A percentile compares a stretch with the other conserved stretches of the same genome.
Evolutionary conservation across 441 rosid species (phyloP).

Genomic region (Theobroma grandiflorum): DNA sequence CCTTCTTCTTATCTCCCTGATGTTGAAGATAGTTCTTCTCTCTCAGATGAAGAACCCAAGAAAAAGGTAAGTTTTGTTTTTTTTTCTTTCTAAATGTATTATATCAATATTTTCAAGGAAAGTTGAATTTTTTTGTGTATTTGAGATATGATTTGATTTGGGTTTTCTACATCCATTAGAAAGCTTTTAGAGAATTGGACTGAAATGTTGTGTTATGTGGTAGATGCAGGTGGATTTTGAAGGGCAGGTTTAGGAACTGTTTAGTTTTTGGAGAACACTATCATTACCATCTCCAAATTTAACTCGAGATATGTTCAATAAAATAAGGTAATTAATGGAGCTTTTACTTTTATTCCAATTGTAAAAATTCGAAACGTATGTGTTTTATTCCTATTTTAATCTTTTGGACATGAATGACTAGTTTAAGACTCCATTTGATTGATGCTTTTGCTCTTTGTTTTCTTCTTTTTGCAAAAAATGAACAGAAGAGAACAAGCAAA

Average conservation of each 20-base stretch:
- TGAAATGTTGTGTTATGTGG: neutral
- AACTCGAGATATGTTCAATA: neutral
- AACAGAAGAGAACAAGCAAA: too few species aligned
- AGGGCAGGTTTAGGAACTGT: too few species aligned
- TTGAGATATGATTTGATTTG: neutral
- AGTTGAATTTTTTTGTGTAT: neutral
- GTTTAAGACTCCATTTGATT: too few species aligned
- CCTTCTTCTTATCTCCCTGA: slow-evolving; percentile 76
- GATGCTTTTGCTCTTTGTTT: too few species aligned
- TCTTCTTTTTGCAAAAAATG: too few species aligned
- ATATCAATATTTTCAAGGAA: neutral
- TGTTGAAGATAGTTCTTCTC: slow-evolving; percentile 52
- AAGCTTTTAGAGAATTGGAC: neutral
- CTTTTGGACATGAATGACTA: too few species aligned
- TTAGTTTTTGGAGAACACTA: too few species aligned
- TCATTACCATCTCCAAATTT: neutral
- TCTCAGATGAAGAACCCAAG: slow-evolving; percentile 46
- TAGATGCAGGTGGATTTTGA: neutral
- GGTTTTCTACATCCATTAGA: neutral
- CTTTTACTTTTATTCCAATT: too few species aligned
- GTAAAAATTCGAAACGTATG: too few species aligned
- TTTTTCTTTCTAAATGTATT: neutral
- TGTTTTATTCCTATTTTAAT: too few species aligned
- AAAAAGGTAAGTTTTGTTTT: slow-evolving; percentile 50
- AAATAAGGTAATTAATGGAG: neutral